Percentiles rank a stretch among this genome's conserved stretches.
These are phyloP conservation scores for Glonium stellatum DNA, from an alignment of 495 filamentous ascomycete genomes.

Conservation along the genomic window DNA sequence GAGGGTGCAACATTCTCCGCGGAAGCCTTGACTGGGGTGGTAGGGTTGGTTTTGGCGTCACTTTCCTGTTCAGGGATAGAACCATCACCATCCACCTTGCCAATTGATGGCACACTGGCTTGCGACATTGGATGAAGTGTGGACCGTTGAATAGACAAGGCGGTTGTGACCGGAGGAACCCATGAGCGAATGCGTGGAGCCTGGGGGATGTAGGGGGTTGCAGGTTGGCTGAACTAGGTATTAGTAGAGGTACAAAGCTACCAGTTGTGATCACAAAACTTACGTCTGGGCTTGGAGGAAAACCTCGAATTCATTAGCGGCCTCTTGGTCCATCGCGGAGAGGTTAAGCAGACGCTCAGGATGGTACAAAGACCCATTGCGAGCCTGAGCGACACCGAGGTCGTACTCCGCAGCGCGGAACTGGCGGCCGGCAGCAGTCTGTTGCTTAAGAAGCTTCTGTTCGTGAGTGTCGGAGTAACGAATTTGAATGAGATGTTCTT, in stretches of 20 bases:
- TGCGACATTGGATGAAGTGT: conserved; percentile 19
- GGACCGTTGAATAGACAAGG: conserved; percentile 19
- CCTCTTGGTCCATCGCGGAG: conserved; percentile 20
- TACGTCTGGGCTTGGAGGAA: conserved; percentile 21
- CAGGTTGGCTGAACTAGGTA: background rate
- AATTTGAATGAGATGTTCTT: conserved; percentile 78
- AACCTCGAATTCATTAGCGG: conserved; percentile 29
- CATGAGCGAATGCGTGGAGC: conserved; percentile 14
- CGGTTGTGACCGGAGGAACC: conserved; percentile 19
- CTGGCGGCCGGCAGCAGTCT: conserved; percentile 84
- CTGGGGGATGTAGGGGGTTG: conserved; percentile 4
- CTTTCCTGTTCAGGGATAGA: conserved; percentile 12
- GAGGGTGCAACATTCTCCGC: conserved; percentile 11
- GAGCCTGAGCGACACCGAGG: conserved; percentile 45
- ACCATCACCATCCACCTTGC: conserved; percentile 15
- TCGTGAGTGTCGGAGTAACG: conserved; percentile 94
- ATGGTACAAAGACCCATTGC: conserved; percentile 36
- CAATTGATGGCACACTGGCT: background rate
- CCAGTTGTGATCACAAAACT: background rate
- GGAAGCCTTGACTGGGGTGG: conserved; percentile 20
- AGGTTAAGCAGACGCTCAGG: conserved; percentile 26
- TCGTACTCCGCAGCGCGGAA: conserved; percentile 96
- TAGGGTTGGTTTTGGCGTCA: conserved; percentile 24
- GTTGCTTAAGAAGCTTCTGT: conserved; percentile 91
- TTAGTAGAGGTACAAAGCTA: background rate